phyloP scores from a whole-genome alignment of 164 flowering plant species.

The Dillenia turbinata region DNA sequence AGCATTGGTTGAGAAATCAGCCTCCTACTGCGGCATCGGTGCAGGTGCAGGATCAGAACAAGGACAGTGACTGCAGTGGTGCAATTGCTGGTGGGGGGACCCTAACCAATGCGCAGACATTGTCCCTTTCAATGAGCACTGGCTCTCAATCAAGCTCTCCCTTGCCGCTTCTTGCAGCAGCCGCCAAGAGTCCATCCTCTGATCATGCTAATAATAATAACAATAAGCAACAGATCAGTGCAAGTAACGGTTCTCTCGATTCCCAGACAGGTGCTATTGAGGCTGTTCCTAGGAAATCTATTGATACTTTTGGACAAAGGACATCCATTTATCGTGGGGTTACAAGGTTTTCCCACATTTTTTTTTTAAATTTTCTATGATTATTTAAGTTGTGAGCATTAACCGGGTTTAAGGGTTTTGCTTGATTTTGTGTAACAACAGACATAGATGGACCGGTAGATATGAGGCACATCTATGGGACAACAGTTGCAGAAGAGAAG shows the following conservation, averaged over 20 bases:
- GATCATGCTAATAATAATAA: slow-evolving; percentile 1
- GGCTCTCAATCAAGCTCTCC: slow-evolving; percentile 41
- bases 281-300: slow-evolving; percentile 63
- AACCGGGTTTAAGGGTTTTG: slow-evolving; percentile 21
- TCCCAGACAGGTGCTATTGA: slow-evolving; percentile 46
- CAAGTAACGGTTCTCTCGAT: slow-evolving; percentile 16
- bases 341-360: slow-evolving; percentile 48
- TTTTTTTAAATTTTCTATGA: neutral
- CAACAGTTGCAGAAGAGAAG: slow-evolving; percentile 94
- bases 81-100: slow-evolving; percentile 4
- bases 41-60: slow-evolving; percentile 22
- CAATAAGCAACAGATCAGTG: slow-evolving; percentile 25
- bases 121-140: slow-evolving; percentile 73
- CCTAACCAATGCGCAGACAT: slow-evolving; percentile 31
- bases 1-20: slow-evolving; percentile 87
- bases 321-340: slow-evolving; percentile 98
- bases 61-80: slow-evolving; percentile 6
- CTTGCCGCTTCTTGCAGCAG: slow-evolving; percentile 25
- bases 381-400: neutral
- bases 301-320: slow-evolving; percentile 90
- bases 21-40: slow-evolving; percentile 33
- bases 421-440: slow-evolving; percentile 16
- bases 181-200: slow-evolving; percentile 28
- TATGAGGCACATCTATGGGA: slow-evolving; percentile 99
- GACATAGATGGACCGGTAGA: slow-evolving; percentile 98